Evolutionary conservation across 441 rosid genomes (phyloP).

Genomic region (Gossypium davidsonii): DNA sequence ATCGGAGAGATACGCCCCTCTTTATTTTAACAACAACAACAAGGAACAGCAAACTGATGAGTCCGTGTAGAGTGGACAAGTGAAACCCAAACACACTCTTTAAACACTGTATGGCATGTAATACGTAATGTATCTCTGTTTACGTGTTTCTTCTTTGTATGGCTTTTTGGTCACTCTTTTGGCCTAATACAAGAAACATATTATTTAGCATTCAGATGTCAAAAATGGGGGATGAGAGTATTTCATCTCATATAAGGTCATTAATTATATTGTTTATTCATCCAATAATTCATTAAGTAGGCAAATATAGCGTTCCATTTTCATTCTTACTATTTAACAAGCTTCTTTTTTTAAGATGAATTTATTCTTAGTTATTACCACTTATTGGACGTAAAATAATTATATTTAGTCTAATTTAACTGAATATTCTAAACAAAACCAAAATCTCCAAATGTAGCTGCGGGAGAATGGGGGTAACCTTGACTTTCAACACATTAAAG

Average conservation of each 20-base stretch:
- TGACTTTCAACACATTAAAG: neutral
- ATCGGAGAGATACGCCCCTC: conserved; percentile 71
- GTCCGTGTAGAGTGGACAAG: neutral
- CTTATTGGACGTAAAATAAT: neutral
- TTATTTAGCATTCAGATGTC: too few species aligned
- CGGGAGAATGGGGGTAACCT: neutral
- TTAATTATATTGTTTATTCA: too few species aligned
- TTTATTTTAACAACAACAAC: conserved; percentile 13
- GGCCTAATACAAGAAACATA: too few species aligned
- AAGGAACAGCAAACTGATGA: neutral
- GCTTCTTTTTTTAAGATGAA: neutral
- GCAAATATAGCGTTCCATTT: neutral
- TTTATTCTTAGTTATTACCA: neutral
- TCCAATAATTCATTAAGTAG: neutral
- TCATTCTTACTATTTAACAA: neutral
- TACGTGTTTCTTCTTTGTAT: neutral
- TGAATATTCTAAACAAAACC: neutral
- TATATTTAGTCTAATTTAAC: neutral
- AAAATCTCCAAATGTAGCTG: neutral
- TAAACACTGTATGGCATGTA: neutral
- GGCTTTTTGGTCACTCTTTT: neutral
- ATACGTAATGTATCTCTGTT: neutral
- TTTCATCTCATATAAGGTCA: too few species aligned
- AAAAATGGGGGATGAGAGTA: too few species aligned
- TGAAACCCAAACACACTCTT: neutral